Evolutionary conservation across 2,329 filamentous ascomycete genomes (phyloP).

Genomic region (Hypoxylon rubiginosum): DNA sequence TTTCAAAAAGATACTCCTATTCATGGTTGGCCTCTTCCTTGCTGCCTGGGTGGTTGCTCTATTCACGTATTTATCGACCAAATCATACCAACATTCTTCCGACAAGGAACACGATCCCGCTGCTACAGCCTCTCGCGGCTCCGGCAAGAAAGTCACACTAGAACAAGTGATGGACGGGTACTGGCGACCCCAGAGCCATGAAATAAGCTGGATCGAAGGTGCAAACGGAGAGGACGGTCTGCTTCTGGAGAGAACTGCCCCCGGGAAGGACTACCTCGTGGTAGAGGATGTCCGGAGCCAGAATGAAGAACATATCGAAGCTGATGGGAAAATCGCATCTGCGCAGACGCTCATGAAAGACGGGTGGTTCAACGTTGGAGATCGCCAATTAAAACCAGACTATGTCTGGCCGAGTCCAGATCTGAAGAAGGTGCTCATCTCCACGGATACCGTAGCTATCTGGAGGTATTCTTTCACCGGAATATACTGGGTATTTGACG

Average conservation of each 20-base stretch:
- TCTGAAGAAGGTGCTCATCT: constrained; percentile 87
- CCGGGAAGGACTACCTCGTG: constrained; percentile 80
- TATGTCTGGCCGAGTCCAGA: constrained; percentile 83
- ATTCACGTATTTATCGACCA: constrained; percentile 73
- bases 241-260: constrained; percentile 77
- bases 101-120: constrained; percentile 75
- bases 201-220: constrained; percentile 82
- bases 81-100: constrained; percentile 75
- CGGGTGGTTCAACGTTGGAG: constrained; percentile 71
- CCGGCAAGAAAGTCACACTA: constrained; percentile 79
- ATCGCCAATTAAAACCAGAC: constrained; percentile 66
- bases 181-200: constrained; percentile 74
- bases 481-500: constrained; percentile 92
- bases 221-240: constrained; percentile 85
- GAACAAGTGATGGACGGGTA: constrained; percentile 76
- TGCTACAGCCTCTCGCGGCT: constrained; percentile 71
- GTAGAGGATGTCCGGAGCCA: constrained; percentile 85
- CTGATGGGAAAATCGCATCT: constrained; percentile 57
- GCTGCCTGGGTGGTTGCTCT: constrained; percentile 78
- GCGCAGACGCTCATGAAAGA: constrained; percentile 82
- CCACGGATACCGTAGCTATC: constrained; percentile 78
- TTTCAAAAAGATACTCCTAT: constrained; percentile 72
- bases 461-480: constrained; percentile 93
- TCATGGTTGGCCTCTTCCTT: constrained; percentile 71
- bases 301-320: constrained; percentile 57